These are phyloP conservation scores for Mucor racemosus DNA, from an alignment of 371 early-diverging fungal genomes.

Conservation along the genomic window DNA sequence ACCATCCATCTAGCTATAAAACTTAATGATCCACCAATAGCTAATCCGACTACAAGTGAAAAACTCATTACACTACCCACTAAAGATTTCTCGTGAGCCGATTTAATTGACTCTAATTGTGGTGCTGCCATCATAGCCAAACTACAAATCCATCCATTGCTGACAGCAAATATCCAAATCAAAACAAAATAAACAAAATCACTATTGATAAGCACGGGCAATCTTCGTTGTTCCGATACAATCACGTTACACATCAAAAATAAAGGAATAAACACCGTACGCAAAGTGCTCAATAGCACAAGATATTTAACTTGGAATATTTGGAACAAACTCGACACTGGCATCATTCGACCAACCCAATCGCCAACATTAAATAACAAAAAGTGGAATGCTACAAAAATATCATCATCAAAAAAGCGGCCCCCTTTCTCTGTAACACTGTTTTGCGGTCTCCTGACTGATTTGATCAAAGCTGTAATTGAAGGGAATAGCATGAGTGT, in stretches of 20 bases:
- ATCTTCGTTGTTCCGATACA: slow-evolving; percentile 45
- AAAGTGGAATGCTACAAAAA: slow-evolving; percentile 80
- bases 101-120: slow-evolving; percentile 46
- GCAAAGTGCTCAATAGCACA: slow-evolving; percentile 45
- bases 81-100: slow-evolving; percentile 47
- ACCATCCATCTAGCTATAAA: slow-evolving; percentile 60
- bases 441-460: slow-evolving; percentile 36
- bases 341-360: slow-evolving; percentile 70
- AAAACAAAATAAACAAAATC: slow-evolving; percentile 67
- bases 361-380: slow-evolving; percentile 79
- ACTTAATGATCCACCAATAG: slow-evolving; percentile 67
- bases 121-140: slow-evolving; percentile 82
- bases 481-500: slow-evolving; percentile 83
- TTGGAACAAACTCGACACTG: slow-evolving; percentile 40
- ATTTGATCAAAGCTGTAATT: slow-evolving; percentile 72
- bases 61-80: slow-evolving; percentile 76
- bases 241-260: slow-evolving; percentile 75
- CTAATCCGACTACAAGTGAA: slow-evolving; percentile 71
- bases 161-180: slow-evolving; percentile 65
- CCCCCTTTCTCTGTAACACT: slow-evolving; percentile 20
- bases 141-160: slow-evolving; percentile 75
- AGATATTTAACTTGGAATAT: slow-evolving; percentile 51
- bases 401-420: slow-evolving; percentile 54
- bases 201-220: slow-evolving; percentile 62
- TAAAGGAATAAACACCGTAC: slow-evolving; percentile 68